phyloP scores from a whole-genome alignment of 2,329 filamentous ascomycete species.

The Endocalyx cinctus region DNA sequence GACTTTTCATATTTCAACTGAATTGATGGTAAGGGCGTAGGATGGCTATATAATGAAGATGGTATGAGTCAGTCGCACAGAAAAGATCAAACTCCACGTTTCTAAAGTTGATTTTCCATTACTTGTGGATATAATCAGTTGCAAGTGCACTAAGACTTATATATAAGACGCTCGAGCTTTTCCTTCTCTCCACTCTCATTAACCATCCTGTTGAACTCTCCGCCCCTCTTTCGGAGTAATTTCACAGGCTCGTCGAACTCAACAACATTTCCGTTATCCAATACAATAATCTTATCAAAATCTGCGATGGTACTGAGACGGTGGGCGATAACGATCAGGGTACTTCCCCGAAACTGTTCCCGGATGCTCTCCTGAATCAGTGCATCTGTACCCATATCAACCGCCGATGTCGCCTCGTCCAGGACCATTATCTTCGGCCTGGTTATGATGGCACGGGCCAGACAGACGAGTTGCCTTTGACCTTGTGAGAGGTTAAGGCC shows the following conservation, averaged over 20 bases:
- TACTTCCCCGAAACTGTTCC: slow-evolving; percentile 37
- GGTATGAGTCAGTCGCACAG: too few relatives aligned
- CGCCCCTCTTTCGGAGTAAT: too few relatives aligned
- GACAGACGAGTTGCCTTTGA: slow-evolving; percentile 16
- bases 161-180: too few relatives aligned
- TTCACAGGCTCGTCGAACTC: slow-evolving; percentile 22
- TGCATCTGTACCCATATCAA: slow-evolving; percentile 30
- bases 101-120: too few relatives aligned
- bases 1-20: too few relatives aligned
- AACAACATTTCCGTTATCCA: slow-evolving; percentile 39
- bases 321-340: slow-evolving; percentile 44
- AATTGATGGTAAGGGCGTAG: too few relatives aligned
- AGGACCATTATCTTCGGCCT: slow-evolving; percentile 15
- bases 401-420: slow-evolving; percentile 22
- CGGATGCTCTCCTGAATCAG: slow-evolving; percentile 27
- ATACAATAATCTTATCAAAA: slow-evolving; percentile 42
- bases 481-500: slow-evolving; percentile 14
- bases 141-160: too few relatives aligned
- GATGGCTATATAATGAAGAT: too few relatives aligned
- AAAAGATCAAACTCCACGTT: too few relatives aligned
- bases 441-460: slow-evolving; percentile 14
- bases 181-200: too few relatives aligned
- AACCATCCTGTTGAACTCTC: too few relatives aligned
- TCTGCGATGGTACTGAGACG: slow-evolving; percentile 41
- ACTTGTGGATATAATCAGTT: too few relatives aligned